Percentiles rank a stretch among this genome's conserved stretches.
These are phyloP conservation scores for Podila epigama DNA, from an alignment of 192 early-diverging fungal species.

Conservation along the genomic window DNA sequence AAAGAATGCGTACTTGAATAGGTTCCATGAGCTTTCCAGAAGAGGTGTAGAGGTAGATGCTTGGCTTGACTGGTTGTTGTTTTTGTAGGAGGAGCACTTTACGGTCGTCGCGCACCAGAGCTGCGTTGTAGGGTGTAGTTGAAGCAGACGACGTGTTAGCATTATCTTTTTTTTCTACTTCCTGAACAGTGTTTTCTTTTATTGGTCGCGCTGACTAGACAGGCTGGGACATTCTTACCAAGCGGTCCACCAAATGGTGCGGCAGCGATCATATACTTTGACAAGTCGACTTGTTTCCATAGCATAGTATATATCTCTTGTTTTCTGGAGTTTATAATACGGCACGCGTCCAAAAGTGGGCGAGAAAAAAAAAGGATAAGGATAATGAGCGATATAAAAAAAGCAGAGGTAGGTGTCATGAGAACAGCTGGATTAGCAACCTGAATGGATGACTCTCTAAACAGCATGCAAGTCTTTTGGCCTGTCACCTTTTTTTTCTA, in stretches of 20 bases:
- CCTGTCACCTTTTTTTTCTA: not conserved
- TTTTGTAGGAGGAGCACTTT: constrained; percentile 80
- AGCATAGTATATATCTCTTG: constrained; percentile 87
- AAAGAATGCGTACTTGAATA: constrained; percentile 67
- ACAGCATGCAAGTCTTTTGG: no score
- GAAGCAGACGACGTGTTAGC: not conserved
- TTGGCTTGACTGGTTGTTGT: constrained; percentile 76
- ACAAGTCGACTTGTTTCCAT: constrained; percentile 90
- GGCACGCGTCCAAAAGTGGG: not conserved
- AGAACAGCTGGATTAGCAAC: no score
- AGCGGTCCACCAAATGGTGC: constrained; percentile 94
- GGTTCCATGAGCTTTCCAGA: constrained; percentile 86
- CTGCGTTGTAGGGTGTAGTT: constrained; percentile 56
- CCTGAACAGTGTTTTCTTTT: not conserved
- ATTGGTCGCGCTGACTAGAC: no score
- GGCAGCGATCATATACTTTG: constrained; percentile 81
- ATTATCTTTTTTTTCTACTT: not conserved
- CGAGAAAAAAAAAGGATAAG: not conserved
- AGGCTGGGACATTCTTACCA: constrained; percentile 56
- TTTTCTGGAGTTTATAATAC: constrained; percentile 52
- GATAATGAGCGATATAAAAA: no score
- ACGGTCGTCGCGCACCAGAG: constrained; percentile 91
- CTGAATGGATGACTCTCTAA: no score
- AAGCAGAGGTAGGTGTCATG: not conserved
- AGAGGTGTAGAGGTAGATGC: constrained; percentile 86